Evolutionary conservation across 1,139 yeast species (phyloP), one percentile per base, ranked within the genome.

Genomic region (Kodamaea sp.): DNA sequence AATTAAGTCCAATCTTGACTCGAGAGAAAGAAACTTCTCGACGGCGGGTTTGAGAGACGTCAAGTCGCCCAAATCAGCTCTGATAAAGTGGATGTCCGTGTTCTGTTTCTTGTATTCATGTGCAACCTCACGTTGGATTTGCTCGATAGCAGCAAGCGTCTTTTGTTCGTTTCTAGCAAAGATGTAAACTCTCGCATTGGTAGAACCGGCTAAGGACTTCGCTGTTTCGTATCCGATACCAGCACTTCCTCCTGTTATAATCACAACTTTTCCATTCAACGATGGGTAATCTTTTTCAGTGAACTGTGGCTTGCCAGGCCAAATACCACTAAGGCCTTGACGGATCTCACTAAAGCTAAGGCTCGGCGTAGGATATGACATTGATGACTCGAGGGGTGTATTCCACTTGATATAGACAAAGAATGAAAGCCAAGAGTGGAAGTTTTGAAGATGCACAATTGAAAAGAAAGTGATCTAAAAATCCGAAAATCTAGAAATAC

Each of bases 51-150:
- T 66, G 32, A 76, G 57, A 0, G 71, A 59, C 8, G 61, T 46
- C 37, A 78, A 59, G 45, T 76, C 80, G 23, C 61, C 46, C 33
- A 70, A 63, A 46, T 78, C 82, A 19, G 68, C 34, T 31, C 46
- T 35, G 20, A 57, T 46, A 19, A 61, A 30, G 14, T 29, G 34
- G 13, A 37, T 29, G 7, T 34, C 16, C 11, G 34, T 34, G 6
- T 16, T 28, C 3, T 19, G 16, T 26, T 32, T 41, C 11, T 22
- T 32, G 29, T 41, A 41, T 22, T 39, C 39, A 8, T 31, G 12
- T 7, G 39, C 39, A 23, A 42, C 43, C 20, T 42, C 45, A 5
- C 24, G 11, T 18, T 38, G 28, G 21, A 46, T 27, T 14, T 33
- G 42, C 44, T 37, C 38, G 22, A 52, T 38, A 33, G 53, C 58